Evolutionary conservation across 192 early-diverging fungal species (phyloP).

Genomic region (Rhizophagus sp.): DNA sequence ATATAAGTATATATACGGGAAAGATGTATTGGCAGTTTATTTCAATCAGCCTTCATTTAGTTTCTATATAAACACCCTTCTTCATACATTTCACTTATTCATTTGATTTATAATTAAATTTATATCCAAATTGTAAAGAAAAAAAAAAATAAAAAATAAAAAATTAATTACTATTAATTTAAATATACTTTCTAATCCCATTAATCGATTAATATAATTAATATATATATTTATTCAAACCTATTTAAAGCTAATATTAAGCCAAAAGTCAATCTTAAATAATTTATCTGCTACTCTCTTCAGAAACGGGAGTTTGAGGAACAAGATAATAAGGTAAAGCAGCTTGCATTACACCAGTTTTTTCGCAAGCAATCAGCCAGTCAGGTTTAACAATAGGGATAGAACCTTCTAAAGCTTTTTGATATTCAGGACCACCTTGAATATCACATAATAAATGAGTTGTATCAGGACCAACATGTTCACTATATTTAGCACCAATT

Average conservation of each 20-base stretch:
- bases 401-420: conserved; percentile 82
- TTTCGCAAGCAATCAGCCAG: conserved; percentile 92
- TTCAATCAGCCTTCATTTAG: neutral
- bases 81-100: neutral
- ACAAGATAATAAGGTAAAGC: conserved; percentile 61
- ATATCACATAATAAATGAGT: conserved; percentile 91
- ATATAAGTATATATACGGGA: neutral
- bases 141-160: too few species aligned
- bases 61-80: neutral
- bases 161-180: neutral
- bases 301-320: conserved; percentile 4
- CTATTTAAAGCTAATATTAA: too few species aligned
- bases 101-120: too few species aligned
- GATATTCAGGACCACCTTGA: conserved; percentile 84
- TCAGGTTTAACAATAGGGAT: conserved; percentile 96
- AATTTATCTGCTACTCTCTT: conserved; percentile 7
- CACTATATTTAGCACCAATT: conserved; percentile 88
- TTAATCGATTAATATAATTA: neutral
- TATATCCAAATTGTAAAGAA: too few species aligned
- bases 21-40: neutral
- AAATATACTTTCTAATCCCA: neutral
- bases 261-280: neutral
- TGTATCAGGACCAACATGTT: conserved; percentile 80
- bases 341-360: conserved; percentile 85
- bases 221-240: neutral